phyloP scores from a whole-genome alignment of 1,139 yeast species.

The Debaryomyces singareniensis region DNA sequence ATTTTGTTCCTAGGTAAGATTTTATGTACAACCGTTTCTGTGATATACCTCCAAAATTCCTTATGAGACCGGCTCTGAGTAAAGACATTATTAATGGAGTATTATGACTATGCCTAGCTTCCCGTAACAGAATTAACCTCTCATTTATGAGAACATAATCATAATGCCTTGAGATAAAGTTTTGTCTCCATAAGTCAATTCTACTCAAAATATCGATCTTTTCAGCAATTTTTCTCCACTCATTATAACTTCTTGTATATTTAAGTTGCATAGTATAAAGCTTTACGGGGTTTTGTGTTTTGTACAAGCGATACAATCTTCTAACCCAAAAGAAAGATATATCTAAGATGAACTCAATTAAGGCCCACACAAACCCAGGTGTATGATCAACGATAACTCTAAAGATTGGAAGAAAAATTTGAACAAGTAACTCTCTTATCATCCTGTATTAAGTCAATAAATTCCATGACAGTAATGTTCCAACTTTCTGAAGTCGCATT shows the following conservation, averaged over 20 bases:
- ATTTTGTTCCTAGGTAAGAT: slow-evolving; percentile 83
- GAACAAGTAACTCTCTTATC: too few relatives aligned
- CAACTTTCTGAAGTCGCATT: too few relatives aligned
- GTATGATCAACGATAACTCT: slow-evolving; percentile 37
- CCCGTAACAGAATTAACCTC: slow-evolving; percentile 54
- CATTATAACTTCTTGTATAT: slow-evolving; percentile 44
- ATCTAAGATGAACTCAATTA: slow-evolving; percentile 55
- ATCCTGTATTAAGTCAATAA: too few relatives aligned
- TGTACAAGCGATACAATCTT: slow-evolving; percentile 30
- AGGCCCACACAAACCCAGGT: slow-evolving; percentile 56
- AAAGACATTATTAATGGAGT: slow-evolving; percentile 56
- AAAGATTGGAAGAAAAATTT: slow-evolving; percentile 16
- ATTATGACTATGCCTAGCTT: slow-evolving; percentile 59
- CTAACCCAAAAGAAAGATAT: slow-evolving; percentile 55
- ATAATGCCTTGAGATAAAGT: slow-evolving; percentile 74
- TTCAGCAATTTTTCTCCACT: slow-evolving; percentile 55
- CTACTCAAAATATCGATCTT: slow-evolving; percentile 63
- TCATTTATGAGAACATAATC: slow-evolving; percentile 81
- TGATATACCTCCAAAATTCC: slow-evolving; percentile 90
- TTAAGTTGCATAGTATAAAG: slow-evolving; percentile 34
- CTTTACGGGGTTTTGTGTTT: slow-evolving; percentile 34
- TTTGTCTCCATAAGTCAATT: slow-evolving; percentile 78
- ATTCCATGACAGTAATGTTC: too few relatives aligned
- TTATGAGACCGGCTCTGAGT: slow-evolving; percentile 72
- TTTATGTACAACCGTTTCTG: slow-evolving; percentile 74